Conservation (phyloP, 2,329 filamentous ascomycete genomes). For the Aureobasidium sp. region DNA sequence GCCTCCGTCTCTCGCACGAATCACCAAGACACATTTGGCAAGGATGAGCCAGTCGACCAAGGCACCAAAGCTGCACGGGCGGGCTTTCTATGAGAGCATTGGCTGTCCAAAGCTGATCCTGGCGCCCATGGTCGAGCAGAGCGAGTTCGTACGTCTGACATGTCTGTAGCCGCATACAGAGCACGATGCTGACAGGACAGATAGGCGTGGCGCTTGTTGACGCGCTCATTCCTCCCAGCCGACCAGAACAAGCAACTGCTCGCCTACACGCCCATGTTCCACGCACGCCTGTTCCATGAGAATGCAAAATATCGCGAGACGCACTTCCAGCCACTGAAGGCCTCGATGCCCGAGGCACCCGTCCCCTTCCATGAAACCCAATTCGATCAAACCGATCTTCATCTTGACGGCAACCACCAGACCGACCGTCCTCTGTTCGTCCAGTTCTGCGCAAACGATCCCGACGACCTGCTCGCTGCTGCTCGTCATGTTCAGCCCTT, state of each 20-base stretch:
- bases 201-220: slow-evolving; percentile 92
- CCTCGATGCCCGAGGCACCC: slow-evolving; percentile 29
- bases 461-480: slow-evolving; percentile 70
- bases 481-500: slow-evolving; percentile 73
- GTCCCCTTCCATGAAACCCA: slow-evolving; percentile 31
- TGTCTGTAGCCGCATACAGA: neutral
- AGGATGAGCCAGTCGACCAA: neutral
- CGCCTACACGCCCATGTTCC: slow-evolving; percentile 93
- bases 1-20: neutral
- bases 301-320: slow-evolving; percentile 66
- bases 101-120: slow-evolving; percentile 86
- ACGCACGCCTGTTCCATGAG: slow-evolving; percentile 80
- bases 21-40: neutral
- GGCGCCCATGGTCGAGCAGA: slow-evolving; percentile 97
- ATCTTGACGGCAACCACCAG: slow-evolving; percentile 78
- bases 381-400: slow-evolving; percentile 33
- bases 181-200: neutral
- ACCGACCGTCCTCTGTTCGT: slow-evolving; percentile 88
- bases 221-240: slow-evolving; percentile 78
- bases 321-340: slow-evolving; percentile 65
- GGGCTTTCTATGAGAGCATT: slow-evolving; percentile 91
- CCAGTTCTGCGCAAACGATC: slow-evolving; percentile 90
- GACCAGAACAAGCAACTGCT: slow-evolving; percentile 59
- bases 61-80: slow-evolving; percentile 44
- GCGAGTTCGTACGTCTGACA: slow-evolving; percentile 73